Percentiles rank a stretch among this genome's conserved stretches.
phyloP scores from a whole-genome alignment of 2,329 filamentous ascomycete genomes.

The Parastagonospora nodorum region DNA sequence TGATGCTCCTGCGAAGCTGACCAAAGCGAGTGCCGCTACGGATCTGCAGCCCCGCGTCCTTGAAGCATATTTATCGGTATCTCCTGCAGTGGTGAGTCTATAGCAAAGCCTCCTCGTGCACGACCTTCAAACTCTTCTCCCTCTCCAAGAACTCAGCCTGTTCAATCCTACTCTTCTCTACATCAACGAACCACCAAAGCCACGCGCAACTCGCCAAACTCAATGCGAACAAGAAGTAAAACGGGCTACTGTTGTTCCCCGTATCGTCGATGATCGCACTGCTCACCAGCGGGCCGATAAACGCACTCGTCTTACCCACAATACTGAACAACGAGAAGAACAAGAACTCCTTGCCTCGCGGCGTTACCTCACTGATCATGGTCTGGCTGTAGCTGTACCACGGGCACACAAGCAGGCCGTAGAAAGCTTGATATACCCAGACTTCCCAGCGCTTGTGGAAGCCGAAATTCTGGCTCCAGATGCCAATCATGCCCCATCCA shows the following conservation, averaged over 20 bases:
- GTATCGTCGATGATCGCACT: slow-evolving; percentile 70
- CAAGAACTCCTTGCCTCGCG: slow-evolving; percentile 69
- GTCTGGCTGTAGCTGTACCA: slow-evolving; percentile 75
- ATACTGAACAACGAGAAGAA: slow-evolving; percentile 74
- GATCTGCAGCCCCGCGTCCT: too few relatives aligned
- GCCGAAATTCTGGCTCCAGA: slow-evolving; percentile 60
- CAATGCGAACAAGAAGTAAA: slow-evolving; percentile 63
- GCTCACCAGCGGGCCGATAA: slow-evolving; percentile 71
- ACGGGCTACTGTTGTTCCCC: slow-evolving; percentile 64
- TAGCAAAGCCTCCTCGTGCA: not conserved
- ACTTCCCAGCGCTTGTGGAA: slow-evolving; percentile 61
- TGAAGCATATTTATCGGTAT: too few relatives aligned
- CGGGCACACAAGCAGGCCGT: slow-evolving; percentile 69
- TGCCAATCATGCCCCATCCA: slow-evolving; percentile 64
- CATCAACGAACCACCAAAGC: slow-evolving; percentile 30
- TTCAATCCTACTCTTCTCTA: slow-evolving; percentile 30
- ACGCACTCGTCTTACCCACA: slow-evolving; percentile 70
- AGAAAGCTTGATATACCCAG: slow-evolving; percentile 59
- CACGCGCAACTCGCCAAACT: slow-evolving; percentile 26
- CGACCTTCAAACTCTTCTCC: slow-evolving; percentile 18
- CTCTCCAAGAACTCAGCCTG: slow-evolving; percentile 29
- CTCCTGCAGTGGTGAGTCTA: too few relatives aligned
- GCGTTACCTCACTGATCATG: slow-evolving; percentile 73
- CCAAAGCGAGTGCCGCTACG: not conserved
- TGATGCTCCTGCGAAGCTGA: too few relatives aligned